Evolutionary conservation across 345 rosid genomes (phyloP).

Genomic region (Cardiospermum halicacabum): DNA sequence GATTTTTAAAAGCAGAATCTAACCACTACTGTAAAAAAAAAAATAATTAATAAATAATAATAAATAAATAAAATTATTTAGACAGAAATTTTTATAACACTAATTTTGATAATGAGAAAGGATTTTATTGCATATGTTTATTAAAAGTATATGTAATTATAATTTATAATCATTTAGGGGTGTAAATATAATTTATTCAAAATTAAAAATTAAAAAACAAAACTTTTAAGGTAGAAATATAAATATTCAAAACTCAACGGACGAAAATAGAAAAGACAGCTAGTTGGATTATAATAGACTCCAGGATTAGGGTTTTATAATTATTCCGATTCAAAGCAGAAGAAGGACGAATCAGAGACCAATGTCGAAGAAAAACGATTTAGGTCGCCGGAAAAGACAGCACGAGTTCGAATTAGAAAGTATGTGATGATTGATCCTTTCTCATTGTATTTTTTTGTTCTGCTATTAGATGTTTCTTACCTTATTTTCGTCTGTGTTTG

Average conservation of each 20-base stretch:
- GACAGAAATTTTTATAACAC: too few relatives aligned
- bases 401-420: slow-evolving; percentile 83
- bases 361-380: slow-evolving; percentile 97
- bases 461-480: background rate
- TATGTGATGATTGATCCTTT: slow-evolving; percentile 15
- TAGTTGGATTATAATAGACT: background rate
- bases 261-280: background rate
- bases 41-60: too few relatives aligned
- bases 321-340: background rate
- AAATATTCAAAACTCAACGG: background rate
- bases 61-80: too few relatives aligned
- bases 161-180: too few relatives aligned
- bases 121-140: too few relatives aligned
- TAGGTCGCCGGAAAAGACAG: slow-evolving; percentile 72
- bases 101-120: too few relatives aligned
- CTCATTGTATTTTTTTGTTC: background rate
- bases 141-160: too few relatives aligned
- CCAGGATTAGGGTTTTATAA: slow-evolving; percentile 18
- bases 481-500: background rate
- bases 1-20: too few relatives aligned
- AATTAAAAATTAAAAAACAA: background rate
- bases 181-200: too few relatives aligned
- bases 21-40: too few relatives aligned
- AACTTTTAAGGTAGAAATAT: background rate
- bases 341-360: background rate